Percentiles rank a stretch among this genome's conserved stretches.
Evolutionary conservation across 192 early-diverging fungal species (phyloP).

Genomic region (Endogone sp.): DNA sequence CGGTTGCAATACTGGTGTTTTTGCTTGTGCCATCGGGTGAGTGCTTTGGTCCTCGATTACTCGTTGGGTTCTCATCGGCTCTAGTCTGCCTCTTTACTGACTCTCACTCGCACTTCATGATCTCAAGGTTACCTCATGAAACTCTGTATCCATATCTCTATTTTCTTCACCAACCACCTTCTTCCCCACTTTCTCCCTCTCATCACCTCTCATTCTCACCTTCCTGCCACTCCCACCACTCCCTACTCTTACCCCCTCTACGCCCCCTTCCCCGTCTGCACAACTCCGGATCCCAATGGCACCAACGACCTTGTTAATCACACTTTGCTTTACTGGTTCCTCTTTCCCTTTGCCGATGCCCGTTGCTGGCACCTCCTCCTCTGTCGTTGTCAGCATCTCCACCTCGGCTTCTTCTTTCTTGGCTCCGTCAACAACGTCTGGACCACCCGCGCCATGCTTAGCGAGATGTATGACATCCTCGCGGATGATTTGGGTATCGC

Average conservation of each 20-base stretch:
- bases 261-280: conserved; percentile 32
- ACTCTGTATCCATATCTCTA: conserved; percentile 6
- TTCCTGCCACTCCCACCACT: not conserved
- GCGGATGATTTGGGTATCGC: conserved; percentile 21
- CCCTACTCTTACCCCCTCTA: conserved; percentile 13
- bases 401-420: conserved; percentile 54
- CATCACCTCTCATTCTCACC: not conserved
- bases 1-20: conserved; percentile 10
- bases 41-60: too few relatives aligned
- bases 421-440: conserved; percentile 48
- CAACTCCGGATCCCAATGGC: not conserved
- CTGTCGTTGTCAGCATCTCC: conserved; percentile 47
- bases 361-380: conserved; percentile 41
- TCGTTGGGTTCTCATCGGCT: too few relatives aligned
- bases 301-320: conserved; percentile 17
- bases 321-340: conserved; percentile 12
- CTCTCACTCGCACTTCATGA: not conserved
- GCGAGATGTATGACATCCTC: conserved; percentile 52
- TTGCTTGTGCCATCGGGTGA: conserved; percentile 27
- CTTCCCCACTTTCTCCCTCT: not conserved
- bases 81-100: too few relatives aligned
- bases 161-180: conserved; percentile 10
- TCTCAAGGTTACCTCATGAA: conserved; percentile 31
- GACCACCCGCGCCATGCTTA: conserved; percentile 46
- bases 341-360: conserved; percentile 45